A percentile compares a stretch with the other conserved stretches of the same genome.
Conservation (phyloP, 495 filamentous ascomycete genomes). For the Beverwykella pulmonaria region DNA sequence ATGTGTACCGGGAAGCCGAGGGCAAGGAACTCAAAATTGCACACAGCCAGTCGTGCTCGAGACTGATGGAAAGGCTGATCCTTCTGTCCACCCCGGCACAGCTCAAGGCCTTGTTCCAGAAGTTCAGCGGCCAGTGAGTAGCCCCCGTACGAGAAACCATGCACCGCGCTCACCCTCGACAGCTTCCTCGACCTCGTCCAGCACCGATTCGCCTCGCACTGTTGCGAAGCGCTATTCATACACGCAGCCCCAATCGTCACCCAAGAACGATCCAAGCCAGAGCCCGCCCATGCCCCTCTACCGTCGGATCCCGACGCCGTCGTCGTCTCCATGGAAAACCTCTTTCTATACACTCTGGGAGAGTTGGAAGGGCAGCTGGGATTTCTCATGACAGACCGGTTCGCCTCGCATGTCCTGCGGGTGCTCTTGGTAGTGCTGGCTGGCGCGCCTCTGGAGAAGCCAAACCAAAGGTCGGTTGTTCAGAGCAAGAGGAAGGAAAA, state of each 20-base stretch:
- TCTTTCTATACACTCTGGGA: conserved; percentile 78
- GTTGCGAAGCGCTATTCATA: conserved; percentile 90
- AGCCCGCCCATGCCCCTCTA: conserved; percentile 50
- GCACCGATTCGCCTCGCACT: conserved; percentile 95
- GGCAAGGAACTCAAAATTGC: conserved; percentile 96
- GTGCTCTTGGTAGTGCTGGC: conserved; percentile 84
- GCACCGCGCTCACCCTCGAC: neutral
- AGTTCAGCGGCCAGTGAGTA: conserved; percentile 75
- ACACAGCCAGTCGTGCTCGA: conserved; percentile 89
- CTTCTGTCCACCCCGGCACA: conserved; percentile 75
- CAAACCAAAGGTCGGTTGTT: conserved; percentile 60
- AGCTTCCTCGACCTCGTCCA: conserved; percentile 83
- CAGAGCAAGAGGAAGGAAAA: conserved; percentile 90
- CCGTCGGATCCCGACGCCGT: conserved; percentile 43
- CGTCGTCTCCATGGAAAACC: conserved; percentile 71
- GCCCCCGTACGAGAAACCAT: neutral
- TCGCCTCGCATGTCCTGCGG: conserved; percentile 87
- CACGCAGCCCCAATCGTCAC: conserved; percentile 77
- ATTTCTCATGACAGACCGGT: conserved; percentile 82
- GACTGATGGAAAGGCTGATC: conserved; percentile 89
- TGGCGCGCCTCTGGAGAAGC: conserved; percentile 70
- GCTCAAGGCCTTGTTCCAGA: conserved; percentile 80
- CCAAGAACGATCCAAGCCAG: conserved; percentile 60
- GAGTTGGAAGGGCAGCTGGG: conserved; percentile 83
- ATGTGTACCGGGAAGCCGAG: conserved; percentile 80